These are phyloP conservation scores for Neurospora hispaniola DNA, from an alignment of 495 filamentous ascomycete species.

Conservation along the genomic window DNA sequence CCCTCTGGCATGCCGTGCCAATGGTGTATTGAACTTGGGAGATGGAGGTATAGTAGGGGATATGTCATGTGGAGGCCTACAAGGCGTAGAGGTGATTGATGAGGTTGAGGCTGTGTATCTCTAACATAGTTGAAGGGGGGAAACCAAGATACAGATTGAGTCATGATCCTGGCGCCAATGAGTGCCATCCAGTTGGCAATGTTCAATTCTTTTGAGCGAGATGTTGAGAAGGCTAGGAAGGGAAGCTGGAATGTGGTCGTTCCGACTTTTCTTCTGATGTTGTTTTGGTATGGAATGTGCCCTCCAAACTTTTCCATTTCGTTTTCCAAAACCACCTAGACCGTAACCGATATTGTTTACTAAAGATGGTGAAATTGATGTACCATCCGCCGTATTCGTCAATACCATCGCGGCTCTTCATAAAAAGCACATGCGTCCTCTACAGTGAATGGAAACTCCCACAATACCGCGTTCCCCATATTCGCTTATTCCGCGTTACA, in stretches of 20 bases:
- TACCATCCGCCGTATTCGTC: neutral
- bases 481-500: neutral
- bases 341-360: neutral
- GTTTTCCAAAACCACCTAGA: no score
- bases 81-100: neutral
- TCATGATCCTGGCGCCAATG: neutral
- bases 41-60: neutral
- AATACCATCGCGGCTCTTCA: neutral
- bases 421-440: neutral
- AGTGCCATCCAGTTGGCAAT: neutral
- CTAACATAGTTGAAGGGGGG: neutral
- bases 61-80: neutral
- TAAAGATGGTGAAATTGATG: neutral
- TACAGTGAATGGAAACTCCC: neutral
- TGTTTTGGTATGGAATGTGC: neutral
- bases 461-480: neutral
- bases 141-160: neutral
- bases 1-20: neutral
- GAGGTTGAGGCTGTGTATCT: neutral
- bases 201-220: neutral
- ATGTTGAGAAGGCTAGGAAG: neutral
- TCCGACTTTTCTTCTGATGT: neutral
- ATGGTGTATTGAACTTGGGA: neutral
- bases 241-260: neutral
- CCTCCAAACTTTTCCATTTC: no score